phyloP scores from a whole-genome alignment of 495 filamentous ascomycete genomes.

The Neurospora cerealis region DNA sequence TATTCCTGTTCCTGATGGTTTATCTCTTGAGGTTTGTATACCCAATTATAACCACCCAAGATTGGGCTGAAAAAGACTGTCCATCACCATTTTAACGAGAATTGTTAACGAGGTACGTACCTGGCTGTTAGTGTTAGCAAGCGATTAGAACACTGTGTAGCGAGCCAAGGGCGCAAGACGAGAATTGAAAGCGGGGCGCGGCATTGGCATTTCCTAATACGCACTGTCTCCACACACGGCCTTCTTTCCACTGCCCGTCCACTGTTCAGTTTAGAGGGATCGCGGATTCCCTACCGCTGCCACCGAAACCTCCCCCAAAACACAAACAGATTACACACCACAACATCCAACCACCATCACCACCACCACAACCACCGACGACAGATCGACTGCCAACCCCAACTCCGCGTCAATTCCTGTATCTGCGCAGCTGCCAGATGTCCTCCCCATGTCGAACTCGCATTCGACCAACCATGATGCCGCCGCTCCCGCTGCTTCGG shows the following conservation, averaged over 20 bases:
- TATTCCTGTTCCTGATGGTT: neutral
- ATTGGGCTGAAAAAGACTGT: neutral
- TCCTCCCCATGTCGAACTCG: constrained; percentile 41
- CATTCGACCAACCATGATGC: constrained; percentile 35
- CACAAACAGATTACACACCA: neutral
- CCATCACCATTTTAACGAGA: neutral
- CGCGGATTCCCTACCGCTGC: neutral
- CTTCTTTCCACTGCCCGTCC: neutral
- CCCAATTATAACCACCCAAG: neutral
- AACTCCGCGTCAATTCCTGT: neutral
- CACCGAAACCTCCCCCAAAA: neutral
- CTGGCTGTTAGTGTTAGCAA: neutral
- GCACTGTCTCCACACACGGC: neutral
- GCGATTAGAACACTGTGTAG: neutral
- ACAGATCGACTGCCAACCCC: neutral
- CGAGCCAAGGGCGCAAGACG: neutral
- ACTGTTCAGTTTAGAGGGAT: neutral
- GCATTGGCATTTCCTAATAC: neutral
- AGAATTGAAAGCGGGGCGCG: neutral
- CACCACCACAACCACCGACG: neutral
- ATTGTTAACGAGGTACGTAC: neutral
- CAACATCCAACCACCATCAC: neutral
- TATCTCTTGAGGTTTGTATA: neutral
- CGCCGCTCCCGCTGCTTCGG: constrained; percentile 40
- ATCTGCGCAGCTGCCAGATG: constrained; percentile 28